Percentiles rank a stretch among this genome's conserved stretches.
phyloP scores from a whole-genome alignment of 1,139 yeast genomes.

The Yamadazyma dushanensis region DNA sequence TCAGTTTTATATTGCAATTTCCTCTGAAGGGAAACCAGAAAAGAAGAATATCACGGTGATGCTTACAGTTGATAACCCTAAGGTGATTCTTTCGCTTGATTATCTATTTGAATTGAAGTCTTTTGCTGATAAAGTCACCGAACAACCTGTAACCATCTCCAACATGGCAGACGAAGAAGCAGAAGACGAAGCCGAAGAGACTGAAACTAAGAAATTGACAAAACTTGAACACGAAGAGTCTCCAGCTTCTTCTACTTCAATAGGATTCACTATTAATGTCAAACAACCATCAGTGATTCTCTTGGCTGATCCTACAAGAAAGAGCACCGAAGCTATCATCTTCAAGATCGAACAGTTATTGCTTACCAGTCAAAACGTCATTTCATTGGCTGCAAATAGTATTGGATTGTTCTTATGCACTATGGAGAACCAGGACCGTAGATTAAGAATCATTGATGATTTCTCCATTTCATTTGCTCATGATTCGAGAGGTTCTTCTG shows the following conservation, averaged over 20 bases:
- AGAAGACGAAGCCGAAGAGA: constrained; percentile 1
- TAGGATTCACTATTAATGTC: constrained; percentile 67
- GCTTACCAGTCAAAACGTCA: constrained; percentile 64
- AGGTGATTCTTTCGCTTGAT: constrained; percentile 79
- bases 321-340: constrained; percentile 83
- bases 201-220: constrained; percentile 1
- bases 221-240: constrained; percentile 1
- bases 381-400: constrained; percentile 69
- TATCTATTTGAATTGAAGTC: constrained; percentile 75
- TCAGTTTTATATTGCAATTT: constrained; percentile 65
- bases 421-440: constrained; percentile 64
- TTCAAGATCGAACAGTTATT: constrained; percentile 82
- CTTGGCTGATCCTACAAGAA: constrained; percentile 73
- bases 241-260: constrained; percentile 9
- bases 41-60: constrained; percentile 50
- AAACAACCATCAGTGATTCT: constrained; percentile 78
- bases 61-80: constrained; percentile 78
- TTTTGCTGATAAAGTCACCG: constrained; percentile 52
- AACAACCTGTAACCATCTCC: constrained; percentile 20
- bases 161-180: constrained; percentile 16
- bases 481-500: constrained; percentile 68
- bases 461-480: constrained; percentile 76
- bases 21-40: constrained; percentile 42
- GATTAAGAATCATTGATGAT: constrained; percentile 81
- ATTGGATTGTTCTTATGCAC: constrained; percentile 83